phyloP scores from a whole-genome alignment of 2,329 filamentous ascomycete species.

The Venturia pyrina region DNA sequence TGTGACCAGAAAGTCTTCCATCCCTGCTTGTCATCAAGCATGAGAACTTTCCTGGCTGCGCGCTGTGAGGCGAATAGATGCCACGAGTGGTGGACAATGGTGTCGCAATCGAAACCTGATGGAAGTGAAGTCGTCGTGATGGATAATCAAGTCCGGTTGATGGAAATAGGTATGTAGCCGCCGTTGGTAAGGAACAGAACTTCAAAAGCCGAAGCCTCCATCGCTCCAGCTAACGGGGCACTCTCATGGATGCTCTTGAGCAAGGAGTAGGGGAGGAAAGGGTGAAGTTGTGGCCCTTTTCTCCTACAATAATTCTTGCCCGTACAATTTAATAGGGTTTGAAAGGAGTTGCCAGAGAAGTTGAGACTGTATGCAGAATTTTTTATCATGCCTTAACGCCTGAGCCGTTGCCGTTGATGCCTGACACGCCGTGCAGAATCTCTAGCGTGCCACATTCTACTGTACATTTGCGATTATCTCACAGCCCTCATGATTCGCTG shows the following conservation, averaged over 20 bases:
- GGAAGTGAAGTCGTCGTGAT: not conserved
- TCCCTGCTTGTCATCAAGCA: not conserved
- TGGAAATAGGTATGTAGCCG: constrained; percentile 5
- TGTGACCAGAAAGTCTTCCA: not conserved
- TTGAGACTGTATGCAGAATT: not conserved
- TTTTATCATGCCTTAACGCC: not conserved
- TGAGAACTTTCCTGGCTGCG: not conserved
- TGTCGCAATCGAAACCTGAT: not conserved
- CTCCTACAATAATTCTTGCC: not conserved
- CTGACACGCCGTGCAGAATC: no score
- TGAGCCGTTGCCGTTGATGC: no score
- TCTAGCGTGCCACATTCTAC: no score
- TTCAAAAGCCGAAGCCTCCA: constrained; percentile 3
- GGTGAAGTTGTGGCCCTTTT: not conserved
- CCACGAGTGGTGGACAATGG: not conserved
- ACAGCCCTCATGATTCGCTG: not conserved
- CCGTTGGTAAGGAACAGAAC: constrained; percentile 8
- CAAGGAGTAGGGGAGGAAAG: not conserved
- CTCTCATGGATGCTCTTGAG: not conserved
- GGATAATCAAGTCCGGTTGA: not conserved
- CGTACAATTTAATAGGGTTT: not conserved
- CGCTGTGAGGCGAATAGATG: not conserved
- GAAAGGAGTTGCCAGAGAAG: not conserved
- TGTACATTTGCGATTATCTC: not conserved
- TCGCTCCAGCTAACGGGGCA: constrained; percentile 6